These are phyloP conservation scores for Russula emetica DNA, from an alignment of 768 basidiomycete genomes.

Conservation along the genomic window DNA sequence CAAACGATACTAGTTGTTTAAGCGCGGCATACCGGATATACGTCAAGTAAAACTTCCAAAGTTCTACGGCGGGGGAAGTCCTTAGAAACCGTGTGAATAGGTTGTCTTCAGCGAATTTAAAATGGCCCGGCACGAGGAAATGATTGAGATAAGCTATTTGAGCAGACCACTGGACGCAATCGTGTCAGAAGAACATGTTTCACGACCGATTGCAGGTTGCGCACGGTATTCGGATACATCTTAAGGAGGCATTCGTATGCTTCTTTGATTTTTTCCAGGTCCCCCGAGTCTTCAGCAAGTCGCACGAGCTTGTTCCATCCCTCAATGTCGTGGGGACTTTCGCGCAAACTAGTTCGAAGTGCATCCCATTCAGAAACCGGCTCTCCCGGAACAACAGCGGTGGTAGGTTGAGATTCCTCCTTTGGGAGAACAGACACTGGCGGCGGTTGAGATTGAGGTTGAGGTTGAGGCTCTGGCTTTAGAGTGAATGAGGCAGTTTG, in stretches of 20 bases:
- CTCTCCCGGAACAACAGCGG: constrained; percentile 10
- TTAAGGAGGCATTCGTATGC: constrained; percentile 80
- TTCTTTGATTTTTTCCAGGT: constrained; percentile 73
- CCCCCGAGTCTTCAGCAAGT: constrained; percentile 69
- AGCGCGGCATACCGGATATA: constrained; percentile 62
- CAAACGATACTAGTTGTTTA: constrained; percentile 20
- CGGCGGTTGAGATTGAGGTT: neutral
- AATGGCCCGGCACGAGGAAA: constrained; percentile 60
- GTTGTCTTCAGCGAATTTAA: constrained; percentile 67
- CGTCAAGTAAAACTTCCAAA: constrained; percentile 90
- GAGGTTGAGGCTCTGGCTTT: constrained; percentile 10
- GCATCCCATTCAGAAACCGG: constrained; percentile 65
- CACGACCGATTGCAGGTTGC: constrained; percentile 38
- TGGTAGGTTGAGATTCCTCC: constrained; percentile 29
- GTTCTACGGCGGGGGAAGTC: constrained; percentile 79
- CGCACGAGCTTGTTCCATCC: constrained; percentile 75
- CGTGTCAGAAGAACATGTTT: constrained; percentile 28
- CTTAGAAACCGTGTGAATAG: constrained; percentile 87
- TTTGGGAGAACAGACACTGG: constrained; percentile 16
- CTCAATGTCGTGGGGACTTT: constrained; percentile 71
- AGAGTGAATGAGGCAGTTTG: constrained; percentile 15
- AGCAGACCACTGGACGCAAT: constrained; percentile 57
- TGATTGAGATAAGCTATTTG: constrained; percentile 84
- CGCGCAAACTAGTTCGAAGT: constrained; percentile 54
- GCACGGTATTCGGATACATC: constrained; percentile 89